Conservation (phyloP, 1,139 yeast genomes). For the Blastobotrys persicus region DNA sequence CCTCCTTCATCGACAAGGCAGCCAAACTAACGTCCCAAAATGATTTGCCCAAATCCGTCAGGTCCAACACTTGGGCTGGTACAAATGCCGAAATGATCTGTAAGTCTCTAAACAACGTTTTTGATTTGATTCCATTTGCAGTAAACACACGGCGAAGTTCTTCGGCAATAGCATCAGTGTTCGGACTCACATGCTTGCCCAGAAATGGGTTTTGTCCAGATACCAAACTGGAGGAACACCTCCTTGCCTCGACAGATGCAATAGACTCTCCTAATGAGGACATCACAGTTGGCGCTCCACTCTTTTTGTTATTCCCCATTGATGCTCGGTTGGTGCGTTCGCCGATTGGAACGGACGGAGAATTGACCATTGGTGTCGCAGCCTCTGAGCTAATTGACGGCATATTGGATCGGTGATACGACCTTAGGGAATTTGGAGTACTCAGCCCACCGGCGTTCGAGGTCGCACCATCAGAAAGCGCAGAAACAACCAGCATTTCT, state of each 20-base stretch:
- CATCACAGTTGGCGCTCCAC: conserved; percentile 13
- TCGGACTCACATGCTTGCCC: conserved; percentile 24
- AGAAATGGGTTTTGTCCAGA: conserved; percentile 12
- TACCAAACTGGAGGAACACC: conserved; percentile 27
- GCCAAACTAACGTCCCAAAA: conserved; percentile 42
- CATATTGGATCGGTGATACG: conserved; percentile 26
- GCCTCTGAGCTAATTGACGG: conserved; percentile 28
- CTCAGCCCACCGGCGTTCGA: conserved; percentile 12
- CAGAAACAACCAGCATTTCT: conserved; percentile 33
- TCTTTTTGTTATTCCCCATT: neutral
- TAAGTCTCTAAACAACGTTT: conserved; percentile 38
- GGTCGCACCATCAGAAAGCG: conserved; percentile 20
- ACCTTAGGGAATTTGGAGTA: conserved; percentile 26
- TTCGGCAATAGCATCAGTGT: conserved; percentile 37
- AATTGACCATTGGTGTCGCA: conserved; percentile 15
- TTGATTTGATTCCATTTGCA: conserved; percentile 30
- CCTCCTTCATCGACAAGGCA: conserved; percentile 37
- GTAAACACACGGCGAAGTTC: conserved; percentile 32
- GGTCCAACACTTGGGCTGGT: conserved; percentile 34
- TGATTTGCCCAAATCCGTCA: conserved; percentile 37
- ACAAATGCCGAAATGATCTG: conserved; percentile 40
- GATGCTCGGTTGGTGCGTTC: neutral
- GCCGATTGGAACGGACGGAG: conserved; percentile 9
- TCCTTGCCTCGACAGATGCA: conserved; percentile 32
- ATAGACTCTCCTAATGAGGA: conserved; percentile 30